These are phyloP conservation scores for Myxozyma nipponensis DNA, from an alignment of 805 yeast genomes.

Conservation along the genomic window DNA sequence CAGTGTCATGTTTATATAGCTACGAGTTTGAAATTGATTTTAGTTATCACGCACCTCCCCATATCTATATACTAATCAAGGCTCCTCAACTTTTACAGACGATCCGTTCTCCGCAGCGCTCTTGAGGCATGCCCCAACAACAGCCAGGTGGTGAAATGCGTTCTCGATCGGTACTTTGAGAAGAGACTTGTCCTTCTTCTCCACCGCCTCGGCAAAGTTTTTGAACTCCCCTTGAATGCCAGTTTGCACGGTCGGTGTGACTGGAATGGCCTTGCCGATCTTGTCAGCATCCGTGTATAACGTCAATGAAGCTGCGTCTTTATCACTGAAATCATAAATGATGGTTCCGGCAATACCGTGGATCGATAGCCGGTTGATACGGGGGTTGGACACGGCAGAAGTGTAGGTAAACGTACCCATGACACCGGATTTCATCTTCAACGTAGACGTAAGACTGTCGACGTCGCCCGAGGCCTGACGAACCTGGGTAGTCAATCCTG, in stretches of 20 bases:
- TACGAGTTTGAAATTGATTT: no score
- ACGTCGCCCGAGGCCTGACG: constrained; percentile 75
- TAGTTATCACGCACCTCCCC: neutral
- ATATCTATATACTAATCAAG: neutral
- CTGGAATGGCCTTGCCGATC: constrained; percentile 28
- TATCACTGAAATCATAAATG: constrained; percentile 61
- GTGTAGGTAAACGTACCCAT: constrained; percentile 87
- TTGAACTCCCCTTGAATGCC: constrained; percentile 56
- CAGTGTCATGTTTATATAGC: neutral
- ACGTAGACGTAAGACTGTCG: constrained; percentile 72
- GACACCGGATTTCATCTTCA: constrained; percentile 55
- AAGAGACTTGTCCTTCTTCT: constrained; percentile 55
- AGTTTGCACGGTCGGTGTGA: constrained; percentile 43
- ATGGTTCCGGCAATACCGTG: constrained; percentile 79
- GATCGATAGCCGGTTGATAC: constrained; percentile 55
- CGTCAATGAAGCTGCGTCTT: constrained; percentile 40
- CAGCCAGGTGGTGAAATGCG: constrained; percentile 90
- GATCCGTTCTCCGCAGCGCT: constrained; percentile 49
- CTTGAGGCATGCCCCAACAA: constrained; percentile 78
- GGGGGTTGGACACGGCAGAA: constrained; percentile 39
- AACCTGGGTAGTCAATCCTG: constrained; percentile 75
- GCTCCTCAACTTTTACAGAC: constrained; percentile 34
- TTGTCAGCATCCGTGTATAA: constrained; percentile 6
- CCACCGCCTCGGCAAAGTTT: constrained; percentile 59
- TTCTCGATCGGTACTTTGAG: constrained; percentile 58